Percentiles rank a stretch among this genome's conserved stretches.
Conservation (phyloP, 2,329 filamentous ascomycete species). For the Juglanconis sp. region DNA sequence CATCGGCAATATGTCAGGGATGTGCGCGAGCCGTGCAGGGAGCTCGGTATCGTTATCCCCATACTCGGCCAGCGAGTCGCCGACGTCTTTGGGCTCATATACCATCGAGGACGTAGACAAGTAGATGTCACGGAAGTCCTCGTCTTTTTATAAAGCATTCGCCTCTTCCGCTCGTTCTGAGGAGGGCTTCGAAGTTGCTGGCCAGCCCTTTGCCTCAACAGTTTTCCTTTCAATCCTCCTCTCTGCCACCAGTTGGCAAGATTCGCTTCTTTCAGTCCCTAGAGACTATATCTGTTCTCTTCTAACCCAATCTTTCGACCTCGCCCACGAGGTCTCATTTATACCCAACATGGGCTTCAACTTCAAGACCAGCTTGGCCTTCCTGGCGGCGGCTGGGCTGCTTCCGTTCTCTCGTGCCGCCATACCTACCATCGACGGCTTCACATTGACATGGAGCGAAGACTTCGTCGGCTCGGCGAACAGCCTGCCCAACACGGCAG, state of each 20-base stretch:
- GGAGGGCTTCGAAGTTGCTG: neutral
- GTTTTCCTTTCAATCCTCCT: neutral
- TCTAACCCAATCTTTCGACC: neutral
- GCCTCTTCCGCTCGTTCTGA: too few species aligned
- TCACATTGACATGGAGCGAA: constrained; percentile 26
- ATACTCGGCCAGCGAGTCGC: neutral
- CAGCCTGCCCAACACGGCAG: constrained; percentile 6
- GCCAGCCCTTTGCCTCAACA: neutral
- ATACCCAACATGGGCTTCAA: constrained; percentile 1
- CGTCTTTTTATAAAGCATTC: neutral
- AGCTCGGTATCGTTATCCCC: neutral
- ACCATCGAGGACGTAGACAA: neutral
- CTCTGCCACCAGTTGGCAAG: neutral
- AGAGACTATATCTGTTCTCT: neutral
- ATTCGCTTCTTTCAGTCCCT: neutral
- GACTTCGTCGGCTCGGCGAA: constrained; percentile 28
- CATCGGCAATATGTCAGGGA: neutral
- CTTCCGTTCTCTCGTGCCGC: constrained; percentile 6
- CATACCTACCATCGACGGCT: constrained; percentile 20
- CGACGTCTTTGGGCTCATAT: neutral
- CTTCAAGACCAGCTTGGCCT: neutral
- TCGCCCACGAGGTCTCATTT: neutral
- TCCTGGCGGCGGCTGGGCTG: constrained; percentile 2
- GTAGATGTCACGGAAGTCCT: neutral
- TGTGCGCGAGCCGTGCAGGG: neutral